Percentiles rank a stretch among this genome's conserved stretches.
Evolutionary conservation across 2,329 filamentous ascomycete genomes (phyloP).

Genomic region (Colletotrichum sp.): DNA sequence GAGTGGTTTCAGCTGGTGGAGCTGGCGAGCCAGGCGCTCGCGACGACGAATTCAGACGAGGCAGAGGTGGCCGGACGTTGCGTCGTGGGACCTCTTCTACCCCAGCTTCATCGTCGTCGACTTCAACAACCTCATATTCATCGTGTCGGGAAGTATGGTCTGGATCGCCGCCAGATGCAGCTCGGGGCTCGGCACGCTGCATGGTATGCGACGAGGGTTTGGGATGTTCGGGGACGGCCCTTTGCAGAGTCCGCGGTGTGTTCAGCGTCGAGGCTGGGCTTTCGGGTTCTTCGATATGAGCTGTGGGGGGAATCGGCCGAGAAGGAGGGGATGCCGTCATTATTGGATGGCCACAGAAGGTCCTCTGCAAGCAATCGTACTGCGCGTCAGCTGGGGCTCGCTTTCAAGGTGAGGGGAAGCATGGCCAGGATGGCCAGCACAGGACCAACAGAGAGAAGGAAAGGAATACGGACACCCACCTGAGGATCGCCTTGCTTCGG

Average conservation of each 20-base stretch:
- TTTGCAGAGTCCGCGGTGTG: constrained; percentile 3
- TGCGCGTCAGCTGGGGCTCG: constrained; percentile 8
- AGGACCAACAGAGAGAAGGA: background rate
- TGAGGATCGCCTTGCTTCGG: constrained; percentile 8
- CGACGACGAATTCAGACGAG: constrained; percentile 23
- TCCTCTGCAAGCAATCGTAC: background rate
- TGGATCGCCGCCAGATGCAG: constrained; percentile 3
- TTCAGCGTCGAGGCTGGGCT: background rate
- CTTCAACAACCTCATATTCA: constrained; percentile 21
- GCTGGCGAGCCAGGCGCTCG: constrained; percentile 12
- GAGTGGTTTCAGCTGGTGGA: background rate
- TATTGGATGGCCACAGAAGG: background rate
- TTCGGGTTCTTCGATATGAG: constrained; percentile 9
- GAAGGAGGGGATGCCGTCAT: constrained; percentile 16
- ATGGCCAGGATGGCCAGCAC: background rate
- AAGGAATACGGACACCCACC: constrained; percentile 17
- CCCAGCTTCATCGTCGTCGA: constrained; percentile 3
- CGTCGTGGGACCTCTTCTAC: constrained; percentile 7
- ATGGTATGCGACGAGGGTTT: constrained; percentile 9
- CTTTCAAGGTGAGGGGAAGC: background rate
- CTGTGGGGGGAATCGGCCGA: constrained; percentile 16
- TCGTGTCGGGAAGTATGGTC: constrained; percentile 11
- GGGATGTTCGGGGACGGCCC: background rate
- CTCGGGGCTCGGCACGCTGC: background rate
- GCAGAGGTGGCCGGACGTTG: constrained; percentile 5